Evolutionary conservation across 1,284 basidiomycete species (phyloP).

Genomic region (Dichomitus squalens): DNA sequence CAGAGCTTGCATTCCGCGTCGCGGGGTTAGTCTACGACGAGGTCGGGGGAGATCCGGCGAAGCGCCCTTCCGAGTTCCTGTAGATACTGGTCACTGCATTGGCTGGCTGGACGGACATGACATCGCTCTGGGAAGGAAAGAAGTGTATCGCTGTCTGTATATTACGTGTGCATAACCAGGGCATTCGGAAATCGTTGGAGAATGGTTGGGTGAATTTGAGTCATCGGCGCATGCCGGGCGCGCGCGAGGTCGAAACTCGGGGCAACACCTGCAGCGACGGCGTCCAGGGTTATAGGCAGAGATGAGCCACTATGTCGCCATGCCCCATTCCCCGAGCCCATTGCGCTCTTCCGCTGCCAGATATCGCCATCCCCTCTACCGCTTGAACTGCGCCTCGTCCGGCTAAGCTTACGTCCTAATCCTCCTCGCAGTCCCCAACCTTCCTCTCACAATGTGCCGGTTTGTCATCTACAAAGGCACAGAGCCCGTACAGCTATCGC

Average conservation of each 20-base stretch:
- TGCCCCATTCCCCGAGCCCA: slow-evolving; percentile 8
- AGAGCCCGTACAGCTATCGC: slow-evolving; percentile 84
- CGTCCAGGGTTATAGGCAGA: slow-evolving; percentile 6
- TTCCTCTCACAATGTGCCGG: slow-evolving; percentile 66
- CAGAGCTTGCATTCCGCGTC: slow-evolving; percentile 83
- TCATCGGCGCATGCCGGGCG: slow-evolving; percentile 21
- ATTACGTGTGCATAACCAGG: slow-evolving; percentile 14
- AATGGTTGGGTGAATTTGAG: slow-evolving; percentile 19
- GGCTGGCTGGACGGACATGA: background rate
- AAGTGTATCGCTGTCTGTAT: slow-evolving; percentile 21
- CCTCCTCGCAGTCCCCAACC: slow-evolving; percentile 7
- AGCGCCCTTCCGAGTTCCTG: slow-evolving; percentile 72
- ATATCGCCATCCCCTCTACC: background rate
- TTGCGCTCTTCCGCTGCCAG: background rate
- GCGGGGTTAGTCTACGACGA: slow-evolving; percentile 84
- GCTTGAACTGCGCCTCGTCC: background rate
- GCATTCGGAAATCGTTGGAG: slow-evolving; percentile 7
- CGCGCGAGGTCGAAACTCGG: background rate
- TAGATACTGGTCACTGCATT: slow-evolving; percentile 28
- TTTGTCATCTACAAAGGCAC: slow-evolving; percentile 93
- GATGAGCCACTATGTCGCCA: slow-evolving; percentile 24
- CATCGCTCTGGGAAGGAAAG: slow-evolving; percentile 1
- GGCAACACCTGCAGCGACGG: background rate
- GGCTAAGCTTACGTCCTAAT: slow-evolving; percentile 2
- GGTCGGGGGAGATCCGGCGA: slow-evolving; percentile 68